Conservation (phyloP, 805 yeast genomes). For the Komagataella ulmi region DNA sequence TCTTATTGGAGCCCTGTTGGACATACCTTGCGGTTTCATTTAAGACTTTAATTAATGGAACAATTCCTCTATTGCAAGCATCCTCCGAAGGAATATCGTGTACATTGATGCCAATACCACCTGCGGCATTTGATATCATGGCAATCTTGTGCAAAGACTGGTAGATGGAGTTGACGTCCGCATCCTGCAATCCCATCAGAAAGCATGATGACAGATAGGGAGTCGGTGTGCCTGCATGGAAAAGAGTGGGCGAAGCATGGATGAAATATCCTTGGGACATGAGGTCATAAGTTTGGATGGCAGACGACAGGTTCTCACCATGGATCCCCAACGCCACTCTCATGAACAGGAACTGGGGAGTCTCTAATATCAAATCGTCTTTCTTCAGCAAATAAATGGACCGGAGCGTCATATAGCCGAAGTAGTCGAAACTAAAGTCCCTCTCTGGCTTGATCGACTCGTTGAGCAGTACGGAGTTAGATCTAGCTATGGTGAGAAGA, state of each 20-base stretch:
- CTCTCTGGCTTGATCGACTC: slow-evolving; percentile 57
- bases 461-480: slow-evolving; percentile 48
- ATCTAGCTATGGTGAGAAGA: slow-evolving; percentile 41
- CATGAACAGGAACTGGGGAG: slow-evolving; percentile 84
- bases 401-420: slow-evolving; percentile 87
- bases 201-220: slow-evolving; percentile 89
- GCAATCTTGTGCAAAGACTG: slow-evolving; percentile 84
- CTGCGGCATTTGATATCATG: slow-evolving; percentile 84
- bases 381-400: slow-evolving; percentile 68
- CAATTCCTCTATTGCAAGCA: slow-evolving; percentile 84
- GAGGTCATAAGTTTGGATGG: slow-evolving; percentile 68
- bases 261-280: slow-evolving; percentile 85
- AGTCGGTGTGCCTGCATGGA: slow-evolving; percentile 82
- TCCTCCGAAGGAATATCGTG: slow-evolving; percentile 77
- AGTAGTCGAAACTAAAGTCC: slow-evolving; percentile 68
- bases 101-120: slow-evolving; percentile 88
- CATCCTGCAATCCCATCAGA: slow-evolving; percentile 82
- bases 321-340: slow-evolving; percentile 91
- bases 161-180: slow-evolving; percentile 91
- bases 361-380: slow-evolving; percentile 61
- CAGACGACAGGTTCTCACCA: slow-evolving; percentile 48
- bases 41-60: slow-evolving; percentile 94
- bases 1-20: slow-evolving; percentile 95
- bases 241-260: slow-evolving; percentile 92
- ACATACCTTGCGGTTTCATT: slow-evolving; percentile 95